phyloP scores from a whole-genome alignment of 176 grass and related monocot genomes.

The Sorghum bicolor region Sorghum_bicolor_NCBIv3 NC_012872.2:4153501-4154000 shows the following conservation, averaged over 20 bases:
- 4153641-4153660: constrained; percentile 90
- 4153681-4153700: constrained; percentile 95
- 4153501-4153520: background rate
- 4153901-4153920: constrained; percentile 97
- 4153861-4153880: constrained; percentile 94
- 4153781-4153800: background rate
- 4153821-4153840: constrained; percentile 71
- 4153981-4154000: background rate
- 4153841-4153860: constrained; percentile 99
- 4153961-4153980: constrained; percentile 11
- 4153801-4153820: background rate
- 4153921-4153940: constrained; percentile 91
- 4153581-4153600: constrained; percentile 98
- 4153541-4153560: constrained; percentile 50
- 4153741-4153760: background rate
- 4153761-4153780: background rate
- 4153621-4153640: constrained; percentile 99
- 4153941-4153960: constrained; percentile 70
- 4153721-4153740: constrained; percentile 26
- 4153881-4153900: constrained; percentile 93
- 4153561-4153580: constrained; percentile 98
- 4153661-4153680: constrained; percentile 95
- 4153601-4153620: constrained; percentile 90
- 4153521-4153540: background rate
- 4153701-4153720: constrained; percentile 96